Conservation (phyloP, 2,329 filamentous ascomycete genomes). For the Fusarium tjaetaba region DNA sequence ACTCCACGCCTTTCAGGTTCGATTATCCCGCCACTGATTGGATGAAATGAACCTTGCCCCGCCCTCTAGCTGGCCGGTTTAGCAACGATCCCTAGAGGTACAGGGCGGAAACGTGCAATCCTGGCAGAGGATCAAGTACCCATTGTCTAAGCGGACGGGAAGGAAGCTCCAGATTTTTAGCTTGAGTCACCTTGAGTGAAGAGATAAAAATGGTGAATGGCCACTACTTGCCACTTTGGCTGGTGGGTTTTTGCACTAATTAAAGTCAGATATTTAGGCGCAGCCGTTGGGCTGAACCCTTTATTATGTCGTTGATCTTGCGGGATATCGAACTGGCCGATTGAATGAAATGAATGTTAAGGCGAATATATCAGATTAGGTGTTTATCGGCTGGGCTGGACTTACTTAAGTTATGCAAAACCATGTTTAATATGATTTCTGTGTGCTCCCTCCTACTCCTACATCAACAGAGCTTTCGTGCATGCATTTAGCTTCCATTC, state of each 20-base stretch:
- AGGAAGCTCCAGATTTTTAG: constrained; percentile 9
- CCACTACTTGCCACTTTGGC: constrained; percentile 1
- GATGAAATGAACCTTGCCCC: constrained; percentile 13
- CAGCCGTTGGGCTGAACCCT: background rate
- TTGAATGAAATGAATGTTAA: background rate
- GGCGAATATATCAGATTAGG: background rate
- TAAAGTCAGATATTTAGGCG: constrained; percentile 2
- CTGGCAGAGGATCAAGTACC: constrained; percentile 19
- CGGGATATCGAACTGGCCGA: background rate
- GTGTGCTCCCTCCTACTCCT: background rate
- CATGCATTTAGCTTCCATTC: constrained; percentile 9
- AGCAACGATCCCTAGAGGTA: constrained; percentile 7
- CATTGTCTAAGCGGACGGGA: background rate
- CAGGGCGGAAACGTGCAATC: constrained; percentile 1
- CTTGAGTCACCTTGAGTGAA: constrained; percentile 18
- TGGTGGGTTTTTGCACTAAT: background rate
- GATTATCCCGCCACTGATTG: constrained; percentile 40
- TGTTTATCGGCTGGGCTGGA: background rate
- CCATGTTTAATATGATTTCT: constrained; percentile 2
- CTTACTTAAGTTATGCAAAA: background rate
- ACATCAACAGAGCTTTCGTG: background rate
- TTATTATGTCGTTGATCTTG: background rate
- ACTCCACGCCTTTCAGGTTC: constrained; percentile 29
- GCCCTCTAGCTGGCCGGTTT: constrained; percentile 25
- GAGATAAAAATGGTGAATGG: background rate